A percentile compares a stretch with the other conserved stretches of the same genome.
These are phyloP conservation scores for Reticulascus tulasneorum DNA, from an alignment of 2,329 filamentous ascomycete genomes.

Conservation along the genomic window DNA sequence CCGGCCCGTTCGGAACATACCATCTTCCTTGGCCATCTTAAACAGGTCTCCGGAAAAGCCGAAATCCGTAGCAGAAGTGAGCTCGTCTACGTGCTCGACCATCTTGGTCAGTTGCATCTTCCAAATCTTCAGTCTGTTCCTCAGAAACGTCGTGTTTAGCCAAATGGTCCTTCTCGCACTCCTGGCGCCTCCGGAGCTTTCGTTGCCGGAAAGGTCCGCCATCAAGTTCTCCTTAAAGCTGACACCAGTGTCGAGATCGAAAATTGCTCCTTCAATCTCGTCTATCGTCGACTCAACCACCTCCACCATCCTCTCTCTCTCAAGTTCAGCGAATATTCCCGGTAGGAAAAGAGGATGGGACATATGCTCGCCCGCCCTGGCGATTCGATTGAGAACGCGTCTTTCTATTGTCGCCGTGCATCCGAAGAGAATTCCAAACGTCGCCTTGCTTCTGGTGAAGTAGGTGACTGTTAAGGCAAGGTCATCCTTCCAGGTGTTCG, in stretches of 20 bases:
- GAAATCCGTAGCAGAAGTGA: slow-evolving; percentile 4
- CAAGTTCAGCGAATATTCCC: slow-evolving; percentile 26
- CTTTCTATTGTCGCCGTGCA: background rate
- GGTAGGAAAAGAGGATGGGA: slow-evolving; percentile 23
- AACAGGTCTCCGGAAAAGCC: background rate
- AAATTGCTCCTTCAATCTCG: slow-evolving; percentile 18
- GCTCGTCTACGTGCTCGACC: slow-evolving; percentile 9
- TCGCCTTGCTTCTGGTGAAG: background rate
- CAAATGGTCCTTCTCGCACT: slow-evolving; percentile 13
- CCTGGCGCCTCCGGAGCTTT: background rate
- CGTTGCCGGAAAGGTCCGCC: background rate
- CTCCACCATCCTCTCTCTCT: slow-evolving; percentile 19
- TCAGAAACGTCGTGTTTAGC: slow-evolving; percentile 21
- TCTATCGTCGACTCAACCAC: slow-evolving; percentile 16
- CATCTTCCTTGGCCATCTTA: background rate
- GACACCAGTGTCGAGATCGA: slow-evolving; percentile 18
- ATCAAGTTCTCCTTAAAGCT: background rate
- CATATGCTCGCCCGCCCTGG: slow-evolving; percentile 1
- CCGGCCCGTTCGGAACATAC: slow-evolving; percentile 4
- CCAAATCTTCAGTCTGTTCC: slow-evolving; percentile 22
- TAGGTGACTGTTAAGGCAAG: background rate
- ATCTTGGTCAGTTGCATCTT: slow-evolving; percentile 19
- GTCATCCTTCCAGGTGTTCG: background rate
- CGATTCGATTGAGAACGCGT: background rate
- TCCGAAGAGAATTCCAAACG: background rate